Evolutionary conservation across 2,329 filamentous ascomycete species (phyloP).

Genomic region (Colletotrichum noveboracense): DNA sequence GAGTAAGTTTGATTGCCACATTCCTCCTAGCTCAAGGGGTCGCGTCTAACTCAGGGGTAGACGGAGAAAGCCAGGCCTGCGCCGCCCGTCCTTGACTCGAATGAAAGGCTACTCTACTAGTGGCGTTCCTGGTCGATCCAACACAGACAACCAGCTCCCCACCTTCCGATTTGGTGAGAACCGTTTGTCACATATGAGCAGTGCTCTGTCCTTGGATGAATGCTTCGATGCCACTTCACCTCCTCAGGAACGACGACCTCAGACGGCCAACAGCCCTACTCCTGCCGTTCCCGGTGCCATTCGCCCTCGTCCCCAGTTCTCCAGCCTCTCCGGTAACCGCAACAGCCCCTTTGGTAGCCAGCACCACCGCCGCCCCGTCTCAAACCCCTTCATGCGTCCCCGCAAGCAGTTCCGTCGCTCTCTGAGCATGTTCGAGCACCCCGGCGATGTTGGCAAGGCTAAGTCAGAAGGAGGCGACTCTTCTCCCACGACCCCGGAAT

Average conservation of each 20-base stretch:
- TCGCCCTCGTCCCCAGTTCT: conserved; percentile 70
- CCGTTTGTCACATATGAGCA: conserved; percentile 35
- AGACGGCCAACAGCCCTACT: conserved; percentile 65
- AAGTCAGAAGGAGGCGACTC: conserved; percentile 63
- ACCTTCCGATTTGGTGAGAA: conserved; percentile 71
- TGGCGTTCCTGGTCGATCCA: conserved; percentile 63
- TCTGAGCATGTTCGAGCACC: conserved; percentile 96
- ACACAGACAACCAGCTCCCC: conserved; percentile 69
- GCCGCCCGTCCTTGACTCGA: conserved; percentile 77
- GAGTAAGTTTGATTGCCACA: conserved; percentile 52
- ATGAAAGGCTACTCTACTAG: conserved; percentile 78
- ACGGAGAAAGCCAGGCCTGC: conserved; percentile 70
- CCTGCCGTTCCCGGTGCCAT: conserved; percentile 61
- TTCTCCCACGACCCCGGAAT: conserved; percentile 48
- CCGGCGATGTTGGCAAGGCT: conserved; percentile 84
- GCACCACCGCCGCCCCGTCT: conserved; percentile 71
- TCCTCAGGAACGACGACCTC: conserved; percentile 69
- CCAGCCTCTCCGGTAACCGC: conserved; percentile 62
- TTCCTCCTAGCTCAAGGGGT: conserved; percentile 9
- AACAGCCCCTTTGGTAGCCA: conserved; percentile 77
- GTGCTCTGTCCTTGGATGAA: conserved; percentile 75
- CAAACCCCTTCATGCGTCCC: conserved; percentile 74
- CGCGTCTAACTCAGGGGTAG: conserved; percentile 41
- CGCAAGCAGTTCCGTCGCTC: conserved; percentile 91
- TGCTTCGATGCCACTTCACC: conserved; percentile 80